Conservation (phyloP, 805 yeast genomes). For the Blastobotrys chiropterorum region DNA sequence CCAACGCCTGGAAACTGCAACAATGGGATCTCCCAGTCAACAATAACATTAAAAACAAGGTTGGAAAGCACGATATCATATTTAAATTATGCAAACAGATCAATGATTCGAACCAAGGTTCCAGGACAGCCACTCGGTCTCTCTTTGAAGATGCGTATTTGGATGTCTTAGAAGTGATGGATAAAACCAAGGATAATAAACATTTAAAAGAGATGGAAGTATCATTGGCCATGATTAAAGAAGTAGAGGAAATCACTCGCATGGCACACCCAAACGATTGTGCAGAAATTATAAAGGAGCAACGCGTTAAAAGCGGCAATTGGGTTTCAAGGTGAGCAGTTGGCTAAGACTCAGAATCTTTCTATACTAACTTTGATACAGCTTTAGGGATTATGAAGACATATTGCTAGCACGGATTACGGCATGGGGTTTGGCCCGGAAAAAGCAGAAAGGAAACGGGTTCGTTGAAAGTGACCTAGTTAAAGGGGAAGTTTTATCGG, state of each 20-base stretch:
- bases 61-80: constrained; percentile 40
- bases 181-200: not conserved
- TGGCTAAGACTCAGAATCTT: not conserved
- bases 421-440: not conserved
- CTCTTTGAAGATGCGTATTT: not conserved
- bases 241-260: not conserved
- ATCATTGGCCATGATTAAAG: not conserved
- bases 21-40: constrained; percentile 66
- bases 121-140: not conserved
- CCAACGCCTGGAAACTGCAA: constrained; percentile 57
- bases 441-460: not conserved
- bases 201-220: not conserved
- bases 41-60: constrained; percentile 19
- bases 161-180: not conserved
- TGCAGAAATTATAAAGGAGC: not conserved
- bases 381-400: not conserved
- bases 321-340: not conserved
- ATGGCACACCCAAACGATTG: not conserved
- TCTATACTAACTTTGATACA: not conserved
- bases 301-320: not conserved
- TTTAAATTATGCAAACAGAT: constrained; percentile 48
- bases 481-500: not conserved
- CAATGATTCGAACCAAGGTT: constrained; percentile 13
- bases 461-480: not conserved
- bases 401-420: not conserved